Percentiles rank a stretch among this genome's conserved stretches.
These are phyloP conservation scores for Aureobasidium leucospermi DNA, from an alignment of 2,329 filamentous ascomycete species.

Conservation along the genomic window DNA sequence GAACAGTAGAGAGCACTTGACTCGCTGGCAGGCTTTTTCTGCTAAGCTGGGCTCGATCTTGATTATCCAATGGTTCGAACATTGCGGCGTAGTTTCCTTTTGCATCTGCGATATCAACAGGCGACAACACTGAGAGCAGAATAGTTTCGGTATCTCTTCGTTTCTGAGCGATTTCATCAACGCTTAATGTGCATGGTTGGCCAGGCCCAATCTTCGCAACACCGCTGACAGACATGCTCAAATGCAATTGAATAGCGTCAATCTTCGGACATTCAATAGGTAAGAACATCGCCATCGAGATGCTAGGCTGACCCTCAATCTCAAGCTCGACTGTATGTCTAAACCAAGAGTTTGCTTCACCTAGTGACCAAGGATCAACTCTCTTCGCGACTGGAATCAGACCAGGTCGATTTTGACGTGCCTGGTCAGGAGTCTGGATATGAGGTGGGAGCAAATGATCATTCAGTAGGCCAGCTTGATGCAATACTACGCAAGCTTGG, in stretches of 20 bases:
- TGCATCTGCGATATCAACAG: not conserved
- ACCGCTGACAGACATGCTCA: conserved; percentile 18
- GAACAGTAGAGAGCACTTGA: not conserved
- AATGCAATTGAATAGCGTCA: conserved; percentile 20
- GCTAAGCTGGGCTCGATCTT: not conserved
- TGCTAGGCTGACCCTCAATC: not conserved
- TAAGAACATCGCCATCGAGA: conserved; percentile 19
- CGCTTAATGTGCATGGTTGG: not conserved
- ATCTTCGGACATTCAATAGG: conserved; percentile 13
- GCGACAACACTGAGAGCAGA: not conserved
- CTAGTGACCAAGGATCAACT: conserved; percentile 3
- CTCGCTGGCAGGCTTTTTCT: not conserved
- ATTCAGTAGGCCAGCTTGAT: conserved; percentile 65
- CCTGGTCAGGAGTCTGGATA: conserved; percentile 22
- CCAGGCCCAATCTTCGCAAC: not conserved
- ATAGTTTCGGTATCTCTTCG: conserved; percentile 2
- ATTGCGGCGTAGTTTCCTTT: conserved; percentile 7
- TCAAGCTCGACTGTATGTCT: conserved; percentile 1
- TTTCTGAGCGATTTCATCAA: not conserved
- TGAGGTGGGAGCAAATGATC: conserved; percentile 63
- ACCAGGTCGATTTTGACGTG: conserved; percentile 21
- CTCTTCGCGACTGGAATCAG: conserved; percentile 18
- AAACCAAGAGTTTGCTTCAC: not conserved
- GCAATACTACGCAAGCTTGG: conserved; percentile 64
- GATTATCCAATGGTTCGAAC: not conserved